These are phyloP conservation scores for Acer negundo DNA, from an alignment of 345 rosid genomes.

Conservation along the genomic window DNA sequence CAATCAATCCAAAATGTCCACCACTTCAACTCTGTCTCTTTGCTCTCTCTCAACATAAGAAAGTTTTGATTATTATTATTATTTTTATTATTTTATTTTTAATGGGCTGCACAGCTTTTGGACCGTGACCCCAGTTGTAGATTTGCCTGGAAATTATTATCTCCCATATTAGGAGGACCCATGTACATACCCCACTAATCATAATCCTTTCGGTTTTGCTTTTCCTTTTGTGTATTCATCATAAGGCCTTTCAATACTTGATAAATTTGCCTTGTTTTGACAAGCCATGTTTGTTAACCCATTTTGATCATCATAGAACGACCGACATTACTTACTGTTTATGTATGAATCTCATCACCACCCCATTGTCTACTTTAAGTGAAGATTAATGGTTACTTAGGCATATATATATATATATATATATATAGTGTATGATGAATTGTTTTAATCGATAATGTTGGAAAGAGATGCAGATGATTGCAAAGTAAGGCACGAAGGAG, in stretches of 20 bases:
- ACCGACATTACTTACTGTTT: neutral
- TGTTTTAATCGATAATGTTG: too few relatives aligned
- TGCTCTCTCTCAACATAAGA: neutral
- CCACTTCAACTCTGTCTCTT: slow-evolving; percentile 13
- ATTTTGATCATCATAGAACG: neutral
- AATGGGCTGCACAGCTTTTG: slow-evolving; percentile 21
- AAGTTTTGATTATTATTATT: slow-evolving; percentile 4
- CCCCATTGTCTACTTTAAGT: too few relatives aligned
- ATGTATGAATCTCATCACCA: neutral
- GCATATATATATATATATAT: too few relatives aligned
- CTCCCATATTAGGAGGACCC: slow-evolving; percentile 20
- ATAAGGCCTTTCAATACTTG: neutral
- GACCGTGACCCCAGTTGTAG: slow-evolving; percentile 17
- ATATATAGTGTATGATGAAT: too few relatives aligned
- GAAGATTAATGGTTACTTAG: too few relatives aligned
- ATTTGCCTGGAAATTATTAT: slow-evolving; percentile 11
- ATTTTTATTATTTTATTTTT: too few relatives aligned
- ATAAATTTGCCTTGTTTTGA: neutral
- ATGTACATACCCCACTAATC: slow-evolving; percentile 32
- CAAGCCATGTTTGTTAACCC: neutral
- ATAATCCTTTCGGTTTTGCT: slow-evolving; percentile 10
- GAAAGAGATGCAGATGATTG: too few relatives aligned
- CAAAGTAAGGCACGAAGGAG: too few relatives aligned
- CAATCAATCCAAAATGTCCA: slow-evolving; percentile 28
- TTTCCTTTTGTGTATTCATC: slow-evolving; percentile 16